Conservation (phyloP, 805 yeast genomes). For the Metschnikowia hibisci region DNA sequence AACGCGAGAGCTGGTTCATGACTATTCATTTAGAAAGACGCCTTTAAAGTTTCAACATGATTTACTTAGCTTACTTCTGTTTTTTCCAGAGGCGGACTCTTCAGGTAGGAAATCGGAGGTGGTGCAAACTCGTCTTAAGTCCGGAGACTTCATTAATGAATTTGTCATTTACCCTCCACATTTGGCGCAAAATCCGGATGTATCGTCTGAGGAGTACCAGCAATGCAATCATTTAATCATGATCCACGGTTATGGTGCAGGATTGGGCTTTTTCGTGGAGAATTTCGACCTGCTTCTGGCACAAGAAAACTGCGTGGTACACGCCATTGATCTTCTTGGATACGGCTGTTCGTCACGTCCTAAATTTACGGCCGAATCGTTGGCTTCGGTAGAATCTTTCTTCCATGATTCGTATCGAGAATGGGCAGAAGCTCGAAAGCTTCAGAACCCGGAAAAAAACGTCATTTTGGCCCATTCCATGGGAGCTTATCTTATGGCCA, state of each 20-base stretch:
- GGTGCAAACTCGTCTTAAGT: slow-evolving; percentile 29
- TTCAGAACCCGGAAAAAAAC: slow-evolving; percentile 34
- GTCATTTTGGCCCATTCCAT: slow-evolving; percentile 80
- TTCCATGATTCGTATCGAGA: slow-evolving; percentile 59
- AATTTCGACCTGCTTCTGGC: slow-evolving; percentile 28
- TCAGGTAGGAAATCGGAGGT: slow-evolving; percentile 30
- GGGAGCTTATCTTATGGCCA: slow-evolving; percentile 80
- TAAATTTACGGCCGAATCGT: slow-evolving; percentile 41
- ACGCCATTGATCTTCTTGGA: slow-evolving; percentile 84
- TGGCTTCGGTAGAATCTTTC: slow-evolving; percentile 53
- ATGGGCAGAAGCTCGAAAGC: slow-evolving; percentile 56
- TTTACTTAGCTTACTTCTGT: slow-evolving; percentile 43
- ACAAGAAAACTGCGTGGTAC: slow-evolving; percentile 60
- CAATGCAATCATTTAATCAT: slow-evolving; percentile 36
- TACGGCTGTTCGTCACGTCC: slow-evolving; percentile 90
- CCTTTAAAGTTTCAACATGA: slow-evolving; percentile 46
- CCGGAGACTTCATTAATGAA: slow-evolving; percentile 35
- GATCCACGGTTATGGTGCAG: slow-evolving; percentile 46
- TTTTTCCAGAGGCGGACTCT: slow-evolving; percentile 35
- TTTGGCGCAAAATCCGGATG: slow-evolving; percentile 11
- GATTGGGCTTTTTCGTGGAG: slow-evolving; percentile 42
- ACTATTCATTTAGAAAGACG: slow-evolving; percentile 40
- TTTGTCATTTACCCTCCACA: slow-evolving; percentile 32
- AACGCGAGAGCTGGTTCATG: slow-evolving; percentile 48
- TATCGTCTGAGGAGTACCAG: slow-evolving; percentile 4